Conservation (phyloP, 139 green algal genomes). For the Chloropicon primus region DNA sequence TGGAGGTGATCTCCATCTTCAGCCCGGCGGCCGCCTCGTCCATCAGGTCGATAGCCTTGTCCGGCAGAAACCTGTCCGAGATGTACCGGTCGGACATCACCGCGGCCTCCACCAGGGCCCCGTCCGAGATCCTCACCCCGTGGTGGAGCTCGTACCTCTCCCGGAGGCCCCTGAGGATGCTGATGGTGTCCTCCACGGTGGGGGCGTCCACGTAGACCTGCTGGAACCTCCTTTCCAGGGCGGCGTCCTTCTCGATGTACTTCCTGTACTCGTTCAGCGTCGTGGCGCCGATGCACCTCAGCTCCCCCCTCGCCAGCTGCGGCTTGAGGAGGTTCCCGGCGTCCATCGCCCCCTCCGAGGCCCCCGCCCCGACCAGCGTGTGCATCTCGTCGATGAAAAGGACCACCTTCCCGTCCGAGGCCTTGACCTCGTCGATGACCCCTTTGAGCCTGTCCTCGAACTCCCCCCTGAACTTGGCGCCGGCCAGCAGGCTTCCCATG, state of each 20-base stretch:
- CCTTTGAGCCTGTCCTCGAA: constrained; percentile 97
- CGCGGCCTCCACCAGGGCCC: constrained; percentile 87
- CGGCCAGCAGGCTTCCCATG: constrained; percentile 88
- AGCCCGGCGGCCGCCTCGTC: constrained; percentile 93
- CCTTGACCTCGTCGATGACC: constrained; percentile 51
- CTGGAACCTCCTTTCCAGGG: constrained; percentile 89
- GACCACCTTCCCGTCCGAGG: constrained; percentile 70
- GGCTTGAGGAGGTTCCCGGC: constrained; percentile 96
- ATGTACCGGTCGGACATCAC: constrained; percentile 90
- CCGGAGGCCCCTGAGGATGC: constrained; percentile 84
- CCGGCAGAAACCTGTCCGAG: constrained; percentile 76
- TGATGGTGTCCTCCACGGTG: constrained; percentile 81
- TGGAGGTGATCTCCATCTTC: constrained; percentile 99
- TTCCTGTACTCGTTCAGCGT: constrained; percentile 96
- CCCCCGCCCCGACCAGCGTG: constrained; percentile 74
- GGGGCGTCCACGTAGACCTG: constrained; percentile 89
- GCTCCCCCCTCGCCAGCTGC: constrained; percentile 84
- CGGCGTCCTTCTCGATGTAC: constrained; percentile 99
- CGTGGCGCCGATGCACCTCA: constrained; percentile 94
- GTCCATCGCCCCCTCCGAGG: constrained; percentile 79
- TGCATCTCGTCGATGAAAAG: constrained; percentile 99
- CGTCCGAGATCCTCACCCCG: constrained; percentile 88
- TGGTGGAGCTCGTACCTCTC: constrained; percentile 97
- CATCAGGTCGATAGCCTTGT: constrained; percentile 94
- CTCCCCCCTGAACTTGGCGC: constrained; percentile 94